Conservation (phyloP, 2,329 filamentous ascomycete genomes). For the Cladosporium sp. region DNA sequence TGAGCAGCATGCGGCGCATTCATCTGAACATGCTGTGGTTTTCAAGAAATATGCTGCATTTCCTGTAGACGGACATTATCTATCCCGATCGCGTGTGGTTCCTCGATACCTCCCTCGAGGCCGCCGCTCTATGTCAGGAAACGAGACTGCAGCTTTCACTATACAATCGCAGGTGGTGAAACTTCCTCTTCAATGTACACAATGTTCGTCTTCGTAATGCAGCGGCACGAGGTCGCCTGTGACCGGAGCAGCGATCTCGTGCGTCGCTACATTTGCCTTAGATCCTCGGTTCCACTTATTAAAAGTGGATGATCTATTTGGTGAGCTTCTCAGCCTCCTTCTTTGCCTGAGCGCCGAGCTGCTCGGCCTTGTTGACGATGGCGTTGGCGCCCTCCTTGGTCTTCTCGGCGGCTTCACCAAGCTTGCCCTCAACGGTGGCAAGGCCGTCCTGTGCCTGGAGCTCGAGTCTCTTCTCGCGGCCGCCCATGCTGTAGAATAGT, state of each 20-base stretch:
- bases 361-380: slow-evolving; percentile 20
- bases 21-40: too few species aligned
- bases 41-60: neutral
- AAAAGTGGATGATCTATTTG: slow-evolving; percentile 11
- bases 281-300: neutral
- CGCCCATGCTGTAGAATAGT: slow-evolving; percentile 32
- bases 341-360: slow-evolving; percentile 22
- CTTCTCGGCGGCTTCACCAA: slow-evolving; percentile 27
- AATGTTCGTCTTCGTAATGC: neutral
- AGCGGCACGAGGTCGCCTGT: neutral
- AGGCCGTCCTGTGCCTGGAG: slow-evolving; percentile 37
- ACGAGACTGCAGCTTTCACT: slow-evolving; percentile 1
- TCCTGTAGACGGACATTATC: slow-evolving; percentile 5
- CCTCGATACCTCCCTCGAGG: neutral
- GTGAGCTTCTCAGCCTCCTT: slow-evolving; percentile 22
- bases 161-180: slow-evolving; percentile 2
- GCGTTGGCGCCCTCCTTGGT: slow-evolving; percentile 27
- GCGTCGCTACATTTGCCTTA: neutral
- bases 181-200: neutral
- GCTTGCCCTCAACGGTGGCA: slow-evolving; percentile 22
- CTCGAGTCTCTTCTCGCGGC: slow-evolving; percentile 37
- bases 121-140: neutral
- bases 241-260: neutral
- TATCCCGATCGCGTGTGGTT: slow-evolving; percentile 1
- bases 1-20: too few species aligned